Evolutionary conservation across 2,329 filamentous ascomycete species (phyloP).

Genomic region (Lithohypha guttulata): DNA sequence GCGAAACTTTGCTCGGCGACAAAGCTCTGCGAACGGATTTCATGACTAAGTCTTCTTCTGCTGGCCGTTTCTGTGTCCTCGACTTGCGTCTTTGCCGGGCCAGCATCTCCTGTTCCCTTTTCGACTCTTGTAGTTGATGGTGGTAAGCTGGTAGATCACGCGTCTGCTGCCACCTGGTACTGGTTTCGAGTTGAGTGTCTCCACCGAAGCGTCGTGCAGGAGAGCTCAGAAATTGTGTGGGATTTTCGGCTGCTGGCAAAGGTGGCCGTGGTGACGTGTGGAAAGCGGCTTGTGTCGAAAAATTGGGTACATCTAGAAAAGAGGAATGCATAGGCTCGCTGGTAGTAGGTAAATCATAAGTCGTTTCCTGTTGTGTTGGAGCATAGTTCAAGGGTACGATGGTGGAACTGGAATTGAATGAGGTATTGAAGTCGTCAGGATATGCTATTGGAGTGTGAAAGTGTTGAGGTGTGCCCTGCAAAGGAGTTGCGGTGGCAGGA

Average conservation of each 20-base stretch:
- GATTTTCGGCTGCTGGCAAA: constrained; percentile 30
- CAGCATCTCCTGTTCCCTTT: constrained; percentile 26
- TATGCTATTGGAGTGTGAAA: constrained; percentile 19
- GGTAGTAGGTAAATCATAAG: constrained; percentile 17
- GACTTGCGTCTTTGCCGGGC: constrained; percentile 24
- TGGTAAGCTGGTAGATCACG: constrained; percentile 34
- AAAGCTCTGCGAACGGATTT: constrained; percentile 18
- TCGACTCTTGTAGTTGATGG: constrained; percentile 39
- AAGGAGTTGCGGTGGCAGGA: constrained; percentile 19
- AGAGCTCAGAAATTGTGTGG: constrained; percentile 38
- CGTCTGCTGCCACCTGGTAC: constrained; percentile 15
- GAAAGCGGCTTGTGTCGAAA: constrained; percentile 35
- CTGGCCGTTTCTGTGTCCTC: constrained; percentile 23
- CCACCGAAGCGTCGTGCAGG: constrained; percentile 37
- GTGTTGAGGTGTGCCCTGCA: constrained; percentile 15
- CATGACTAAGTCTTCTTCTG: constrained; percentile 23
- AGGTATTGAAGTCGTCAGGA: constrained; percentile 13
- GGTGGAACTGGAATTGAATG: constrained; percentile 19
- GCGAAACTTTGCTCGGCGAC: constrained; percentile 16
- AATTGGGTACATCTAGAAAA: constrained; percentile 26
- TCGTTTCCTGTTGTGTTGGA: constrained; percentile 14
- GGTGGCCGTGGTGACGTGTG: constrained; percentile 35
- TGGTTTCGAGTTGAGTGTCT: constrained; percentile 17
- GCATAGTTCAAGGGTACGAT: constrained; percentile 15
- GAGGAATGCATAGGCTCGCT: constrained; percentile 13